phyloP scores from a whole-genome alignment of 1,284 basidiomycete species.

The Taiwanofungus camphoratus region DNA sequence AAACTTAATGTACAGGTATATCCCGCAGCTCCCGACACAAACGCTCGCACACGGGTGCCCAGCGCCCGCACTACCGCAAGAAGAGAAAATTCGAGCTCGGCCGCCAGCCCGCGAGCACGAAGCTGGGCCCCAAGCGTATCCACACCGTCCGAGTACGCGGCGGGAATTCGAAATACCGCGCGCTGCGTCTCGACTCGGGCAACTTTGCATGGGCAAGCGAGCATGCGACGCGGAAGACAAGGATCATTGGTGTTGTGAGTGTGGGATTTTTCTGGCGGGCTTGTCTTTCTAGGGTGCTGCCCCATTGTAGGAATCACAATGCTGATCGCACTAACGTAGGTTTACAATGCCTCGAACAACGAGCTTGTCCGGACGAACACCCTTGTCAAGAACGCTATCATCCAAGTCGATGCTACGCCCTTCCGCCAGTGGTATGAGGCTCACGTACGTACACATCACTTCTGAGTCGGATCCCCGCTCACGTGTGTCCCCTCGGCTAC shows the following conservation, averaged over 20 bases:
- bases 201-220: slow-evolving; percentile 98
- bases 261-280: neutral
- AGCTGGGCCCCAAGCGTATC: slow-evolving; percentile 88
- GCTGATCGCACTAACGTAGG: slow-evolving; percentile 37
- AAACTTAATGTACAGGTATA: slow-evolving; percentile 59
- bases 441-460: slow-evolving; percentile 58
- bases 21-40: slow-evolving; percentile 93
- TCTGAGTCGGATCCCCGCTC: neutral
- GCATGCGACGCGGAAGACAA: slow-evolving; percentile 87
- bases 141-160: slow-evolving; percentile 92
- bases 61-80: slow-evolving; percentile 95
- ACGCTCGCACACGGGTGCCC: slow-evolving; percentile 87
- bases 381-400: slow-evolving; percentile 90
- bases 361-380: slow-evolving; percentile 98
- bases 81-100: slow-evolving; percentile 99
- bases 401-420: slow-evolving; percentile 93
- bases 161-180: slow-evolving; percentile 90
- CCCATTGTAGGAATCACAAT: neutral
- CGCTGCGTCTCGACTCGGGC: slow-evolving; percentile 88
- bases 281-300: neutral
- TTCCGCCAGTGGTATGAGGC: slow-evolving; percentile 99
- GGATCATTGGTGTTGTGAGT: slow-evolving; percentile 91
- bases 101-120: slow-evolving; percentile 93
- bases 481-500: slow-evolving; percentile 11
- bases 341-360: slow-evolving; percentile 98